Base-by-base conservation (phyloP, 805 yeast species). In the Suhomyces tanzawaensis region DNA sequence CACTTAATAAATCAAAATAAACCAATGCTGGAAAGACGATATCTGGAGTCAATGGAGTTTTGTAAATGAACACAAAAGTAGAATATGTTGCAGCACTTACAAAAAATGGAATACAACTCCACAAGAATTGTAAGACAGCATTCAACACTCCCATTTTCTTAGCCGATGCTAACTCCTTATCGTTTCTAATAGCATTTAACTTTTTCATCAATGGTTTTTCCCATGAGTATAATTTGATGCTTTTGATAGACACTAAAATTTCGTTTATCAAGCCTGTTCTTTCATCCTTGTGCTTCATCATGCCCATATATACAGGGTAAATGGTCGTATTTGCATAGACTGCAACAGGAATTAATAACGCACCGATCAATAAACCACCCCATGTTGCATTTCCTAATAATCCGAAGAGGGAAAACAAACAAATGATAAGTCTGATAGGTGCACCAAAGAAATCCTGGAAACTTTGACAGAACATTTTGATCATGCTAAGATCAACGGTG, bases 171-270 rank as follows among this genome's bases (percentile, higher is more conserved):
- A 67, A 53, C 41, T 67, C 71, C 42, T 62, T 57, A 14, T 53
- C 55, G 44, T 65, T 62, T 55, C 72, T 58, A 24, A 67, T 48
- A 3, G 49, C 54, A 35, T 47, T 49, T 26, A 67, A 53, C 33
- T 58, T 55, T 22, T 51, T 46, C 40, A 66, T 46, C 67, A 66
- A 64, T 16, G 72, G 71, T 22, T 45, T 44, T 41, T 67, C 72
- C 72, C 72, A 67, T 2, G 71, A 59, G 43, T 66, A 67, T 27
- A 67, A 56, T 44, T 67, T 67, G 48, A 67, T 54, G 33, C 64
- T 59, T 42, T 66, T 67, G 23, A 65, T 60, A 7, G 70, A 55
- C 37, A 52, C 55, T 37, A 67, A 56, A 33, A 67, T 63, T 42
- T 67, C 72, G 19, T 61, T 58, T 39, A 63, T 64, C 37, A 66